Evolutionary conservation across 2,329 filamentous ascomycete genomes (phyloP).

Genomic region (Penicillium sp.): DNA sequence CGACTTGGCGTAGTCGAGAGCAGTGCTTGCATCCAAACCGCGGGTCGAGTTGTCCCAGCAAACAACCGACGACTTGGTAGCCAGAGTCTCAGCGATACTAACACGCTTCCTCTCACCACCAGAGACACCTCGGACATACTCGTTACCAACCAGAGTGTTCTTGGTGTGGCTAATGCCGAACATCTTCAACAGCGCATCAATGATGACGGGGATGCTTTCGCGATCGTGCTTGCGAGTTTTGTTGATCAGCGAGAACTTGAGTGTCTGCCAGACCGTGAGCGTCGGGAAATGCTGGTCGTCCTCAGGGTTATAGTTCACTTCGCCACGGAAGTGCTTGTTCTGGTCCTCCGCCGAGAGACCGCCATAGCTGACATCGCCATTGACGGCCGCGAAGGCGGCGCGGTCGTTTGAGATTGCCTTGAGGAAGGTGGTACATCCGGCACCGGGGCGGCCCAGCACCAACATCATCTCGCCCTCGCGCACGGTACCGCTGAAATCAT

Average conservation of each 20-base stretch:
- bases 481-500: constrained; percentile 67
- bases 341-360: constrained; percentile 68
- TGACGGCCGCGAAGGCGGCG: constrained; percentile 62
- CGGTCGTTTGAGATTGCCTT: constrained; percentile 72
- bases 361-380: constrained; percentile 69
- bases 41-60: constrained; percentile 80
- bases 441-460: constrained; percentile 69
- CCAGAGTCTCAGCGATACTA: constrained; percentile 73
- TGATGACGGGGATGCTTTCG: constrained; percentile 65
- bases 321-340: constrained; percentile 67
- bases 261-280: constrained; percentile 73
- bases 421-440: constrained; percentile 73
- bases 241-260: constrained; percentile 71
- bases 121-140: constrained; percentile 68
- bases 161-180: constrained; percentile 76
- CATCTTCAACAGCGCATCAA: constrained; percentile 69
- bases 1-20: constrained; percentile 71
- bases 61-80: constrained; percentile 69
- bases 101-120: constrained; percentile 80
- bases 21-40: constrained; percentile 76
- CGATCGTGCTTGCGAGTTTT: constrained; percentile 69
- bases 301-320: constrained; percentile 76
- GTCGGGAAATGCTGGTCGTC: constrained; percentile 73
- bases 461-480: constrained; percentile 63
- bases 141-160: constrained; percentile 73